Conservation (phyloP, 768 basidiomycete genomes). For the Auricularia sp. region DNA sequence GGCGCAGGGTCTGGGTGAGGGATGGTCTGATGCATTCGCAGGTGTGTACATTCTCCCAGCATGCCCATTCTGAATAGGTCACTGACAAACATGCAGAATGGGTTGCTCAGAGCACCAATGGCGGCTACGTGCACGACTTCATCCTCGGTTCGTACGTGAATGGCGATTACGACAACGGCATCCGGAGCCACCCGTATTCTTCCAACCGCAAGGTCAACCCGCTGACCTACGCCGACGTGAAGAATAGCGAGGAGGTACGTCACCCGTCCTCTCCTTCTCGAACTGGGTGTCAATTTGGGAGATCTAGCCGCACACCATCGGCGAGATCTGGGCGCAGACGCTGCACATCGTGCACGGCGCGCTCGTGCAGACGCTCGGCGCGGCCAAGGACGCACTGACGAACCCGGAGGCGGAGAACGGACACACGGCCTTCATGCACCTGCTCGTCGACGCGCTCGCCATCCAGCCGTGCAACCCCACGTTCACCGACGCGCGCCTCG, state of each 20-base stretch:
- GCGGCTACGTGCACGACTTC: slow-evolving; percentile 17
- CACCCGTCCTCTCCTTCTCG: too few species aligned
- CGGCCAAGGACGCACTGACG: slow-evolving; percentile 1
- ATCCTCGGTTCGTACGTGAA: slow-evolving; percentile 28
- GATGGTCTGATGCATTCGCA: slow-evolving; percentile 27
- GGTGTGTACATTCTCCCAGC: too few species aligned
- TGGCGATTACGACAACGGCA: slow-evolving; percentile 30
- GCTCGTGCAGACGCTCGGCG: slow-evolving; percentile 5
- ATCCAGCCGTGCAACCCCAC: slow-evolving; percentile 9
- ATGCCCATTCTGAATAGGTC: too few species aligned
- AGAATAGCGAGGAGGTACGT: slow-evolving; percentile 1
- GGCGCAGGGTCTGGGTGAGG: slow-evolving; percentile 31
- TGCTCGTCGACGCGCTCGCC: slow-evolving; percentile 4
- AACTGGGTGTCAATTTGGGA: too few species aligned
- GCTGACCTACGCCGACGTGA: slow-evolving; percentile 15
- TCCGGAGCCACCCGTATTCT: slow-evolving; percentile 15
- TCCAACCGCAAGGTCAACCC: slow-evolving; percentile 10
- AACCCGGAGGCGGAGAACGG: slow-evolving; percentile 3
- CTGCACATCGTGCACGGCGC: slow-evolving; percentile 6
- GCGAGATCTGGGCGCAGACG: slow-evolving; percentile 7
- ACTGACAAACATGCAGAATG: slow-evolving; percentile 9
- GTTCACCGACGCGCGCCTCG: background rate
- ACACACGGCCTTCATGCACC: slow-evolving; percentile 8
- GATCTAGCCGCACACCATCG: slow-evolving; percentile 1
- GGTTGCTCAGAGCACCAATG: slow-evolving; percentile 7